These are phyloP conservation scores for Dendrobium huoshanense DNA, from an alignment of 106 monocot species.

Conservation along the genomic window DNA sequence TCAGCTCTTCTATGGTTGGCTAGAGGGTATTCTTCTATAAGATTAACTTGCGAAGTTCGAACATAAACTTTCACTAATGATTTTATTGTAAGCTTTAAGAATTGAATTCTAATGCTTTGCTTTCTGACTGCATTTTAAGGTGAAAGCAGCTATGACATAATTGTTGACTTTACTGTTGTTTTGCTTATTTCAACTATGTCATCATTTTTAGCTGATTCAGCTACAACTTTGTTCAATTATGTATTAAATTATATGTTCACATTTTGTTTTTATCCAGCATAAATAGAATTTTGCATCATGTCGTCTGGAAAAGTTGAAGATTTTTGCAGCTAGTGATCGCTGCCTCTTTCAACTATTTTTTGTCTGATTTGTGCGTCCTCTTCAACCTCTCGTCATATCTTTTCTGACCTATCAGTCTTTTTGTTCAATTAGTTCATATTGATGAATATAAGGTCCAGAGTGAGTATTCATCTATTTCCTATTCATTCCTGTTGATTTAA, in stretches of 20 bases:
- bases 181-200: slow-evolving; percentile 1
- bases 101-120: not conserved
- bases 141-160: not conserved
- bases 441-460: too few species aligned
- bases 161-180: not conserved
- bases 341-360: not conserved
- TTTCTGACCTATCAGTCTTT: too few species aligned
- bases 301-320: not conserved
- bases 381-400: too few species aligned
- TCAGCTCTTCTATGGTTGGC: slow-evolving; percentile 98
- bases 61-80: not conserved
- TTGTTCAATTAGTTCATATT: too few species aligned
- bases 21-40: slow-evolving; percentile 53
- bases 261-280: not conserved
- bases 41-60: not conserved
- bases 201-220: not conserved
- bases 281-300: not conserved
- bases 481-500: too few species aligned
- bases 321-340: not conserved
- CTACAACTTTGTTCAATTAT: not conserved
- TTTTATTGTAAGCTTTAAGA: not conserved
- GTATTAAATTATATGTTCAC: not conserved
- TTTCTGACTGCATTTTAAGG: not conserved
- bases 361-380: too few species aligned
- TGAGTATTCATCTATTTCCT: too few species aligned